Conservation (phyloP, 495 filamentous ascomycete genomes). For the Evernia prunastri region DNA sequence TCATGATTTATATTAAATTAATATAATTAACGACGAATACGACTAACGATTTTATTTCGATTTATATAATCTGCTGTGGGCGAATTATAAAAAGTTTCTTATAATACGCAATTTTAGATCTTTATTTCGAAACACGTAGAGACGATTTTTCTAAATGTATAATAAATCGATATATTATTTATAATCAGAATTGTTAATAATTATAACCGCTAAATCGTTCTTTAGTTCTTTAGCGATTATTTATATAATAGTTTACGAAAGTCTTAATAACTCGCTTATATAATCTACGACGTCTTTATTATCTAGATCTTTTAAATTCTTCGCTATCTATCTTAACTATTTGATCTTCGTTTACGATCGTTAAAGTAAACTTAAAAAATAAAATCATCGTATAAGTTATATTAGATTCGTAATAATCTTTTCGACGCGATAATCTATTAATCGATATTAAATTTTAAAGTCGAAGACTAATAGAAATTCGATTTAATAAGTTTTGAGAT, state of each 20-base stretch:
- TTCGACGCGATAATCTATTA: too few species aligned
- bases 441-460: too few species aligned
- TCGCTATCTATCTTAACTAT: too few species aligned
- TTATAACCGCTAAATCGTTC: neutral
- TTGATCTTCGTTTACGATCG: neutral
- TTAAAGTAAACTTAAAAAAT: neutral
- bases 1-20: neutral
- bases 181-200: neutral
- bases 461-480: too few species aligned
- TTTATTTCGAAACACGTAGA: neutral
- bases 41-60: neutral
- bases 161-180: neutral
- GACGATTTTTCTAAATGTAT: neutral
- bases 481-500: too few species aligned
- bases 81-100: neutral
- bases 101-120: neutral
- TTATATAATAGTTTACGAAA: neutral
- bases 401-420: too few species aligned
- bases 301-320: neutral
- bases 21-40: neutral
- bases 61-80: neutral
- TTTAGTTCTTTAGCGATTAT: neutral
- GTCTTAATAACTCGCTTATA: too few species aligned
- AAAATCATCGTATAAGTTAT: neutral
- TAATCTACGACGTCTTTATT: too few species aligned